These are phyloP conservation scores for Scytalidium sp. DNA, from an alignment of 2,329 filamentous ascomycete species.

Conservation along the genomic window DNA sequence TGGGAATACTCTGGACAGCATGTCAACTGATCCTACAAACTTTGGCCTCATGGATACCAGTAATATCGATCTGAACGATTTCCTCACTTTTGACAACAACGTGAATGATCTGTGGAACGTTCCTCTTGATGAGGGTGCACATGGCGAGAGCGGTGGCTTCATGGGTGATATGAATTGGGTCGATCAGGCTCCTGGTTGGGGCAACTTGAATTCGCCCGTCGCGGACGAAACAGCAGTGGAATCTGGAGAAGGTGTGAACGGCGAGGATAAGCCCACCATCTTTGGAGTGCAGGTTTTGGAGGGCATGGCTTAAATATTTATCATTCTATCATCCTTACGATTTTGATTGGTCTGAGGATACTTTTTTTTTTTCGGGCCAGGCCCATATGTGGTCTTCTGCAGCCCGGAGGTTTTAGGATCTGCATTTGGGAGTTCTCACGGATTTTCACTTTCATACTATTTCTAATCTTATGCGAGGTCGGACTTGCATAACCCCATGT, in stretches of 20 bases:
- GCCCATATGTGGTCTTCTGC: too few relatives aligned
- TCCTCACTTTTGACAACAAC: slow-evolving; percentile 16
- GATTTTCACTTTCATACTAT: too few relatives aligned
- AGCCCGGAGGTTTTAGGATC: too few relatives aligned
- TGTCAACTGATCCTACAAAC: background rate
- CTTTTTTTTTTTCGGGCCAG: too few relatives aligned
- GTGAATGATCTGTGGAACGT: slow-evolving; percentile 18
- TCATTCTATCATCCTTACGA: too few relatives aligned
- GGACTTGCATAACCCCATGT: too few relatives aligned
- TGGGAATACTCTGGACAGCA: background rate
- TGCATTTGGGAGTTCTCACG: too few relatives aligned
- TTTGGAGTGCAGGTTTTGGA: background rate
- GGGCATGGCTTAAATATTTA: background rate
- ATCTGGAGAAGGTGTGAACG: background rate
- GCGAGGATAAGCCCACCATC: background rate
- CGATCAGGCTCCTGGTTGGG: slow-evolving; percentile 18
- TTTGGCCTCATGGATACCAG: background rate
- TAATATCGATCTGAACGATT: slow-evolving; percentile 17
- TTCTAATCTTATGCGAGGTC: too few relatives aligned
- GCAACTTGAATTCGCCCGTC: slow-evolving; percentile 15
- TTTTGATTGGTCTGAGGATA: too few relatives aligned
- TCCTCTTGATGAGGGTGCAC: slow-evolving; percentile 18
- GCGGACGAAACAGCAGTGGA: slow-evolving; percentile 5
- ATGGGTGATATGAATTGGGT: slow-evolving; percentile 24
- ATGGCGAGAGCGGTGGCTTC: slow-evolving; percentile 22